phyloP scores from a whole-genome alignment of 169 alveolate genomes.

The Eimeria sp. region DNA sequence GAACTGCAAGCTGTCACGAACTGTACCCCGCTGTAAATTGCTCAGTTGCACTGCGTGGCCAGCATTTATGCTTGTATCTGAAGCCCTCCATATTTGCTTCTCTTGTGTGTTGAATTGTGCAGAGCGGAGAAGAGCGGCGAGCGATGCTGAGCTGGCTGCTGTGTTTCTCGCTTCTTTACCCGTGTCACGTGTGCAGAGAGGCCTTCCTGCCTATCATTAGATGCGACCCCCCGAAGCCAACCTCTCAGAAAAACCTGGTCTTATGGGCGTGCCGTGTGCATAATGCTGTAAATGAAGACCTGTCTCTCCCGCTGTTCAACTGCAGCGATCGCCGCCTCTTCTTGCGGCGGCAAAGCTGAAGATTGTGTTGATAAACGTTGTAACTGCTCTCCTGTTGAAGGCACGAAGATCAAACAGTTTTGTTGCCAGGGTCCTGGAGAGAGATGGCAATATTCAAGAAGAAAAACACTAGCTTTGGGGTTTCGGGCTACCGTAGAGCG shows the following conservation, averaged over 20 bases:
- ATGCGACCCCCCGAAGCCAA: constrained; percentile 85
- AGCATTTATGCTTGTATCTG: not conserved
- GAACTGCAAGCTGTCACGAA: not conserved
- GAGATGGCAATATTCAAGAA: not conserved
- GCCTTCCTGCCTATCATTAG: constrained; percentile 86
- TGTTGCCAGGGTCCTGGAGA: not conserved
- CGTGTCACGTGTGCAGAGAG: constrained; percentile 91
- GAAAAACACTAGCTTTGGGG: not conserved
- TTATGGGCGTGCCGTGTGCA: constrained; percentile 90
- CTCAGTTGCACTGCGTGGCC: not conserved
- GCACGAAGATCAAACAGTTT: not conserved
- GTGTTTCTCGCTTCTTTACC: constrained; percentile 90
- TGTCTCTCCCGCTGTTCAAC: constrained; percentile 63
- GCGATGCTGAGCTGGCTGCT: constrained; percentile 85
- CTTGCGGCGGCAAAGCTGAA: constrained; percentile 5
- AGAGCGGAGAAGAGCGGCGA: constrained; percentile 81
- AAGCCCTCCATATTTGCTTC: not conserved
- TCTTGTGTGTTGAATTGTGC: constrained; percentile 39
- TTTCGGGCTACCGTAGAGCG: not conserved
- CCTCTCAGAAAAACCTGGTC: constrained; percentile 81
- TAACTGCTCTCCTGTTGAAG: not conserved
- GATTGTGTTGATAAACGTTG: not conserved
- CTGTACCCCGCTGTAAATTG: not conserved
- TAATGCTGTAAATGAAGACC: constrained; percentile 89
- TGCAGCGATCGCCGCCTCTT: constrained; percentile 54